Evolutionary conservation across 148 eudicot species (phyloP).

Genomic region (Polygonum maritimum): DNA sequence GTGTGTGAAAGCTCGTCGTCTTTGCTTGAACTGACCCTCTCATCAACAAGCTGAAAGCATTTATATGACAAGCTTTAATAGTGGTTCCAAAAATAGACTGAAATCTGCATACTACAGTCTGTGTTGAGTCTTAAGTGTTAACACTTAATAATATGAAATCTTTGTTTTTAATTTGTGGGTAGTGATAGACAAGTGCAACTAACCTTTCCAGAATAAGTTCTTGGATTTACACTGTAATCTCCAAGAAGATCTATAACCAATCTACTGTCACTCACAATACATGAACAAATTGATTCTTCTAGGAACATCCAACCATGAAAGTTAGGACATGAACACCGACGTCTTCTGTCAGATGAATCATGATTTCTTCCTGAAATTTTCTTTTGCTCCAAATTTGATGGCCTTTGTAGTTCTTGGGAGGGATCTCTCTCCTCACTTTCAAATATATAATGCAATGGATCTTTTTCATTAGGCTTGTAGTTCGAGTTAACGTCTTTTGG

Average conservation of each 20-base stretch:
- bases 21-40: constrained; percentile 4
- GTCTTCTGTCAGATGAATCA: constrained; percentile 16
- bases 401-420: constrained; percentile 16
- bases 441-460: neutral
- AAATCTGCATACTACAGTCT: neutral
- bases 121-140: neutral
- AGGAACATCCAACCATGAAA: constrained; percentile 55
- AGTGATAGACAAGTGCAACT: constrained; percentile 15
- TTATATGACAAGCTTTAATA: neutral
- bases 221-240: constrained; percentile 24
- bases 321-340: constrained; percentile 18
- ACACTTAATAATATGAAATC: neutral
- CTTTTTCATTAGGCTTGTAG: neutral
- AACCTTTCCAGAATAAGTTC: constrained; percentile 28
- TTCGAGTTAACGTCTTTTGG: neutral
- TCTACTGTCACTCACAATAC: constrained; percentile 45
- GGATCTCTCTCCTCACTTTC: constrained; percentile 11
- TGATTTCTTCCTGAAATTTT: constrained; percentile 18
- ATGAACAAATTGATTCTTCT: constrained; percentile 36
- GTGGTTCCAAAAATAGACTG: neutral
- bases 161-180: neutral
- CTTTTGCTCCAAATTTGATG: constrained; percentile 20
- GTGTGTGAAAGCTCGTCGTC: neutral
- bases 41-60: neutral
- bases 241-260: constrained; percentile 25